A percentile compares a stretch with the other conserved stretches of the same genome.
Conservation (phyloP, 148 eudicot genomes). For the Rhododendron simsii region DNA sequence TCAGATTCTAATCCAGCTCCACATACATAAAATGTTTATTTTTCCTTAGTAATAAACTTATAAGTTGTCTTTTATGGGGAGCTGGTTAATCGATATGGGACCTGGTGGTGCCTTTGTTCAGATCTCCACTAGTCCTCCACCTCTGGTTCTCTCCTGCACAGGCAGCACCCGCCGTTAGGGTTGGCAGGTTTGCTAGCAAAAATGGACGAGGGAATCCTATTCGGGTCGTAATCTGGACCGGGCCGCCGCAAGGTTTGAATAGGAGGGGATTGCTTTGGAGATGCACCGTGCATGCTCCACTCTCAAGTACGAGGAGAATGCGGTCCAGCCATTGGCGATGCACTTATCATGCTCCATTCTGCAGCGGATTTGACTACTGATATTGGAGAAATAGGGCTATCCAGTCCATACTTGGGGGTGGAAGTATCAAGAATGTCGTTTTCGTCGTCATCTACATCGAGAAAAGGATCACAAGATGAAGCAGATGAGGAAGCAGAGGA, state of each 20-base stretch:
- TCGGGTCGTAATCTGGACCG: slow-evolving; percentile 30
- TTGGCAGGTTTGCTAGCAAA: slow-evolving; percentile 24
- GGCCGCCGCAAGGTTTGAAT: slow-evolving; percentile 26
- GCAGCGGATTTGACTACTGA: background rate
- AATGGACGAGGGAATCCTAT: slow-evolving; percentile 37
- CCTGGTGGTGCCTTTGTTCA: background rate
- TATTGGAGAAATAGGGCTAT: background rate
- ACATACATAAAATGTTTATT: background rate
- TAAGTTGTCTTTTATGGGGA: background rate
- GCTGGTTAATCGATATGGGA: background rate
- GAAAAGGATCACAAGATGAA: slow-evolving; percentile 11
- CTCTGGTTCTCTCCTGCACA: too few species aligned
- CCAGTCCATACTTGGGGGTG: background rate
- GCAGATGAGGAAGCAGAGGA: slow-evolving; percentile 8
- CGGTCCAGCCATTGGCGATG: slow-evolving; percentile 7
- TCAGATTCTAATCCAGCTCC: background rate
- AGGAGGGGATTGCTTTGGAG: slow-evolving; percentile 29
- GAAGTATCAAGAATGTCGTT: background rate
- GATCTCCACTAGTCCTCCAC: too few species aligned
- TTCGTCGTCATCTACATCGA: slow-evolving; percentile 4
- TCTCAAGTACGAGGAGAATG: background rate
- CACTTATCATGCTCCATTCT: slow-evolving; percentile 28
- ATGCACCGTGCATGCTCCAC: background rate
- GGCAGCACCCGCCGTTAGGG: background rate
- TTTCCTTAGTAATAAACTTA: background rate